A percentile compares a stretch with the other conserved stretches of the same genome.
These are phyloP conservation scores for Urochloa ruziziensis DNA, from an alignment of 176 grass and related monocot genomes.

Conservation along the genomic window DNA sequence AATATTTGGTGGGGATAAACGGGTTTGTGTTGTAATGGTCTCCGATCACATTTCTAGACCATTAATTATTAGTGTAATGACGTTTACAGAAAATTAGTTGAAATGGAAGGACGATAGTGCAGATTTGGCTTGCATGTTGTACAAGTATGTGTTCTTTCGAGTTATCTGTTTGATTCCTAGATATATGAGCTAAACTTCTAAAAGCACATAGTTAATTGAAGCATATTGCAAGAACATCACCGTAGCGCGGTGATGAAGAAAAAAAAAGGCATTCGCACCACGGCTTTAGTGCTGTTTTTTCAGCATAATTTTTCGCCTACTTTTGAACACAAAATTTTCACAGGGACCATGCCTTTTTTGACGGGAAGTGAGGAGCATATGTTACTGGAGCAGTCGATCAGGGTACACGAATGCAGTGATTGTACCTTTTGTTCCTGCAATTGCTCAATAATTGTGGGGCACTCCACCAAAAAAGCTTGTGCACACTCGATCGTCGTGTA, in stretches of 20 bases:
- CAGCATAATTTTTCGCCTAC: not conserved
- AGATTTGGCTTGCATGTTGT: too few relatives aligned
- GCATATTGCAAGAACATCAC: not conserved
- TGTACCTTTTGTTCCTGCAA: slow-evolving; percentile 50
- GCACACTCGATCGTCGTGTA: not conserved
- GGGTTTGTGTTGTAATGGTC: too few relatives aligned
- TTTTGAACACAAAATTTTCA: slow-evolving; percentile 6
- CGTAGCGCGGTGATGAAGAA: not conserved
- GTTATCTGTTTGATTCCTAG: not conserved
- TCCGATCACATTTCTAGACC: too few relatives aligned
- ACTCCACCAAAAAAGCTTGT: slow-evolving; percentile 9
- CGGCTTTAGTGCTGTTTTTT: slow-evolving; percentile 29
- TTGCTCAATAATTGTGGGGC: slow-evolving; percentile 60
- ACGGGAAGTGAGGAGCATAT: not conserved
- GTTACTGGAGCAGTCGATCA: slow-evolving; percentile 19
- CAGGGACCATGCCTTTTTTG: not conserved
- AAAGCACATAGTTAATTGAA: not conserved
- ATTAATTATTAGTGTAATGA: too few relatives aligned
- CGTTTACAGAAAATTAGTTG: too few relatives aligned
- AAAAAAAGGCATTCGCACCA: slow-evolving; percentile 12
- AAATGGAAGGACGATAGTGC: too few relatives aligned
- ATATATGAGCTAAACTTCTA: not conserved
- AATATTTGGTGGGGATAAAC: too few relatives aligned
- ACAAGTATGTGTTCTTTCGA: not conserved
- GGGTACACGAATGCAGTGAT: slow-evolving; percentile 25